These are phyloP conservation scores for Phaseolus lunatus DNA, from an alignment of 306 rosid species.

Conservation along the genomic window DNA sequence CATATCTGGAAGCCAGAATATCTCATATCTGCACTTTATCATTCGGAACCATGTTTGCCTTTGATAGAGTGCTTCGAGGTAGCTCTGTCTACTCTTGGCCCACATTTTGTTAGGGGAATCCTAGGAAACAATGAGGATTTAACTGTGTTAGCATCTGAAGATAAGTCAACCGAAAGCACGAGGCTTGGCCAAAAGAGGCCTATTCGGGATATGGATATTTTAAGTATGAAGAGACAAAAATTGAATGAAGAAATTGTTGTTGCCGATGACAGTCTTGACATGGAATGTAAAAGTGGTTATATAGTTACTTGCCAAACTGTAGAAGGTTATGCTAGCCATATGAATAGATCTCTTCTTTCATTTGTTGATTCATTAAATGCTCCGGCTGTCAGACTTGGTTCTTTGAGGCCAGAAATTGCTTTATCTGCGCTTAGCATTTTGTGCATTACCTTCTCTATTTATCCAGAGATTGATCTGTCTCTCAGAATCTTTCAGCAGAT, in stretches of 20 bases:
- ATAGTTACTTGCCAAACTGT: slow-evolving; percentile 56
- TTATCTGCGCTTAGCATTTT: slow-evolving; percentile 86
- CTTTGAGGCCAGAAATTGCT: slow-evolving; percentile 66
- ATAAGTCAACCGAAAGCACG: slow-evolving; percentile 54
- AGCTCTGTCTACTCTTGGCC: slow-evolving; percentile 76
- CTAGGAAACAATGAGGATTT: slow-evolving; percentile 35
- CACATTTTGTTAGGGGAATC: slow-evolving; percentile 64
- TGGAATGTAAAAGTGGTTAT: slow-evolving; percentile 52
- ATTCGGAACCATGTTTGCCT: slow-evolving; percentile 66
- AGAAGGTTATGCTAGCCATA: slow-evolving; percentile 67
- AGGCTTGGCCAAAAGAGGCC: slow-evolving; percentile 78
- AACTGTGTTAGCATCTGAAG: slow-evolving; percentile 45
- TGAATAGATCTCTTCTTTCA: slow-evolving; percentile 67
- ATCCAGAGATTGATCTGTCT: slow-evolving; percentile 73
- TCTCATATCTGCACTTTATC: slow-evolving; percentile 66
- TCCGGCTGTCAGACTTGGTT: slow-evolving; percentile 52
- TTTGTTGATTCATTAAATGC: slow-evolving; percentile 60
- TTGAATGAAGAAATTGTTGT: slow-evolving; percentile 57
- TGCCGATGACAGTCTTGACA: slow-evolving; percentile 53
- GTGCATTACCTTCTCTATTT: slow-evolving; percentile 71
- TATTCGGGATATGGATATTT: slow-evolving; percentile 56
- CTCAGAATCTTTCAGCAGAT: slow-evolving; percentile 70
- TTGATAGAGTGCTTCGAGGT: slow-evolving; percentile 82
- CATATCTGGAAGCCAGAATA: slow-evolving; percentile 87
- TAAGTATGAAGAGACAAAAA: slow-evolving; percentile 67